phyloP scores from a whole-genome alignment of 2,329 filamentous ascomycete species.

The Botryosphaeria dothidea region DNA sequence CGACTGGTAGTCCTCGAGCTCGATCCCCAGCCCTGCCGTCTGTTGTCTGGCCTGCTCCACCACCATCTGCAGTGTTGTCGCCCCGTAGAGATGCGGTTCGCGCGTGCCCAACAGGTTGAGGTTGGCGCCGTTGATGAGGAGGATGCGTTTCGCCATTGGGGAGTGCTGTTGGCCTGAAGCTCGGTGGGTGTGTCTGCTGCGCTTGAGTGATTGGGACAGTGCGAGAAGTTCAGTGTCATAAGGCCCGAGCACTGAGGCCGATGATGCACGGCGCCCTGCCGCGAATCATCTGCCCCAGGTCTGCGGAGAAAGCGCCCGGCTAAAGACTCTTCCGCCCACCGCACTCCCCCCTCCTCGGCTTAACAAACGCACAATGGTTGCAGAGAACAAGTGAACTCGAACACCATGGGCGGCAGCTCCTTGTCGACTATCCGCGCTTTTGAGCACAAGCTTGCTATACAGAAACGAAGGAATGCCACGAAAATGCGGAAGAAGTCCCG shows the following conservation, averaged over 20 bases:
- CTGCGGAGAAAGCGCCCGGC: not conserved
- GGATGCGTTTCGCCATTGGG: conserved; percentile 51
- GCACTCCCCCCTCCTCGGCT: not conserved
- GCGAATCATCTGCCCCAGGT: not conserved
- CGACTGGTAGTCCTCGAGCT: conserved; percentile 67
- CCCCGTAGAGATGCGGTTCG: conserved; percentile 73
- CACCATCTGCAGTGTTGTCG: conserved; percentile 66
- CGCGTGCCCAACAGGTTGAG: conserved; percentile 77
- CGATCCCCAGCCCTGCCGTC: conserved; percentile 50
- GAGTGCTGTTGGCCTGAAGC: not conserved
- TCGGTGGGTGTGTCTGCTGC: not conserved
- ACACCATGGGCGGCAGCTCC: too few species aligned
- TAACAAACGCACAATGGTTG: not conserved
- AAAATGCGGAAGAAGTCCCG: not conserved
- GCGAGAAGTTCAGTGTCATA: not conserved
- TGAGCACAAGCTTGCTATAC: too few species aligned
- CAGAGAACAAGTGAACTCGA: not conserved
- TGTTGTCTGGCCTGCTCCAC: conserved; percentile 52
- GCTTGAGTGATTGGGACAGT: not conserved
- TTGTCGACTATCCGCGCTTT: too few species aligned
- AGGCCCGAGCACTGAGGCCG: not conserved
- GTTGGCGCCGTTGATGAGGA: conserved; percentile 80
- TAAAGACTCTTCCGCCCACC: not conserved
- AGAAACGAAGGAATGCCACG: too few species aligned
- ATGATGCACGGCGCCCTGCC: not conserved